A percentile compares a stretch with the other conserved stretches of the same genome.
These are phyloP conservation scores for Penstemon davidsonii DNA, from an alignment of 257 asterid species.

Conservation along the genomic window DNA sequence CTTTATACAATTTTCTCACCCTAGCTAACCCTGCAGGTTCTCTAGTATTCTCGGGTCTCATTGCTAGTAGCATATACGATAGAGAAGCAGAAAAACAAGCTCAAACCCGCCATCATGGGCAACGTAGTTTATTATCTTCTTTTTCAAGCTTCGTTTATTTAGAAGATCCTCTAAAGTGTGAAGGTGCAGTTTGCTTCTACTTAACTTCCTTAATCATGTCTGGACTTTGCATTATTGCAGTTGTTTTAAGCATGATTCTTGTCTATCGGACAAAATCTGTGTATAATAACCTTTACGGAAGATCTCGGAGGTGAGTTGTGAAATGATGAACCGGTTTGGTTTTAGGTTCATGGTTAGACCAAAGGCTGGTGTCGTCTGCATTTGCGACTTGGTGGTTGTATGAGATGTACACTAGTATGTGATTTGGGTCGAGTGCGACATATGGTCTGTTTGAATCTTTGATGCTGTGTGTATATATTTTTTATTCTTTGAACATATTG, in stretches of 20 bases:
- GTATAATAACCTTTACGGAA: slow-evolving; percentile 62
- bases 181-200: slow-evolving; percentile 77
- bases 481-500: slow-evolving; percentile 21
- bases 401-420: not conserved
- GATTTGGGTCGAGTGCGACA: no score
- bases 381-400: not conserved
- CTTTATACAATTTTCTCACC: slow-evolving; percentile 77
- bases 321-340: not conserved
- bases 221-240: slow-evolving; percentile 74
- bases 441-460: slow-evolving; percentile 7
- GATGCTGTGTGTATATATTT: slow-evolving; percentile 15
- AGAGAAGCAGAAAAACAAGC: slow-evolving; percentile 5
- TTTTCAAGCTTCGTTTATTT: slow-evolving; percentile 40
- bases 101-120: slow-evolving; percentile 25
- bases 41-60: slow-evolving; percentile 24
- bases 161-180: slow-evolving; percentile 65
- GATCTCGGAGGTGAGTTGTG: slow-evolving; percentile 36
- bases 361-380: no score
- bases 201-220: slow-evolving; percentile 72
- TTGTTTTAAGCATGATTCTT: slow-evolving; percentile 66
- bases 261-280: slow-evolving; percentile 76
- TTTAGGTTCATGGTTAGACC: not conserved
- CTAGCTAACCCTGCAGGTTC: slow-evolving; percentile 88
- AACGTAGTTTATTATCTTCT: slow-evolving; percentile 34
- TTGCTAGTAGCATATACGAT: slow-evolving; percentile 16